Evolutionary conservation across 768 basidiomycete species (phyloP), one percentile per base, ranked within the genome.

Genomic region (Leccinum truebloodii): DNA sequence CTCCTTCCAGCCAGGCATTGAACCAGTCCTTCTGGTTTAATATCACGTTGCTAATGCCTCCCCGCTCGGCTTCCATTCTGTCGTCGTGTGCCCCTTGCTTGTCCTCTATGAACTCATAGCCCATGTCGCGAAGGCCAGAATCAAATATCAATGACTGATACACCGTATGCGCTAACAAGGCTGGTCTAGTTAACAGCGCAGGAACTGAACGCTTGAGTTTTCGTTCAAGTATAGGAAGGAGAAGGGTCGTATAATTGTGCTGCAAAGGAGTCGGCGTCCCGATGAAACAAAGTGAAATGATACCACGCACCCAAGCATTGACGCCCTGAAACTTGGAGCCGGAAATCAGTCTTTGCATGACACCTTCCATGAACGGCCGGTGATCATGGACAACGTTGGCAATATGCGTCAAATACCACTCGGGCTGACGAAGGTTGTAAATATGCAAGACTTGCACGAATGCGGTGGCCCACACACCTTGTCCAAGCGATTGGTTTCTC

Each of bases 351-450:
- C 76, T 80, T 71, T 96, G 95, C 20, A 96, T 76, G 49, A 89
- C 78, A 9, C 75, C 76, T 53, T 90, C 86, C 81, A 97, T 86
- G 73, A 98, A 95, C 2, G 80, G 73, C 26, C 84, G 81, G 62
- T 98, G 95, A 59, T 96, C 92, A 65, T 94, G 92, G 13, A 86
- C 82, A 59, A 90, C 84, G 70, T 98, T 95, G 52, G 92, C 80
- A 24, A 98, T 79, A 71, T 98, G 92, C 3, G 94, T 89, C 71
- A 98, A 92, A 68, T 93, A 98, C 93, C 95, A 98, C 73, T 98
- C 97, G 1, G 97, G 96, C 94, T 96, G 68, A 24, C 52, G 57
- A 63, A 28, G 44, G 24, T 16, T 24, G 59, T 22, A 52, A 7
- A 35, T 55, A 32, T 35, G 57, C 5, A 44, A 6, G 7, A 26